A percentile compares a stretch with the other conserved stretches of the same genome.
These are phyloP conservation scores for Fusarium fracticaudum DNA, from an alignment of 2,329 filamentous ascomycete genomes.

Conservation along the genomic window DNA sequence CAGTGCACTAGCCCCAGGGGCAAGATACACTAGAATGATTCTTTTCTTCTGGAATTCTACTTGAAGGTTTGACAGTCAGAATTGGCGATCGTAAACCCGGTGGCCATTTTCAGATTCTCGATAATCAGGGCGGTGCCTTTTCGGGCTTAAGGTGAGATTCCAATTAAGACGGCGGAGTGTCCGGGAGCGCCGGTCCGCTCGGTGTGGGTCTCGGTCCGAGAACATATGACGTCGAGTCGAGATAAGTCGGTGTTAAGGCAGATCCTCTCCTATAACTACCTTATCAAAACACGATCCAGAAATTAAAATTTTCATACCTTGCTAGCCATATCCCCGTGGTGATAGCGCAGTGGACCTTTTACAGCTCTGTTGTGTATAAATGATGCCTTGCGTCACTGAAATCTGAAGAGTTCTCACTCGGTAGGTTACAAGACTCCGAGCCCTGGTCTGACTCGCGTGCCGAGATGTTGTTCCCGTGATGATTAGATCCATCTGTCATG, in stretches of 20 bases:
- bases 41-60: neutral
- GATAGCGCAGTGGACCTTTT: neutral
- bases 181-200: slow-evolving; percentile 25
- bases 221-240: slow-evolving; percentile 21
- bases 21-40: neutral
- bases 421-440: neutral
- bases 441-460: slow-evolving; percentile 5
- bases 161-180: slow-evolving; percentile 13
- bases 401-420: neutral
- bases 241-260: slow-evolving; percentile 17
- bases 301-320: neutral
- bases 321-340: neutral
- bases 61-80: neutral
- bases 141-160: slow-evolving; percentile 23
- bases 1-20: neutral
- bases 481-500: neutral
- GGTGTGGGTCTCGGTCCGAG: slow-evolving; percentile 30
- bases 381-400: slow-evolving; percentile 16
- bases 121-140: slow-evolving; percentile 19
- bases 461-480: neutral
- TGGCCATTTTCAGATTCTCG: neutral
- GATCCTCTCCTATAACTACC: neutral
- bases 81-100: neutral
- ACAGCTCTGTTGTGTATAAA: slow-evolving; percentile 1
- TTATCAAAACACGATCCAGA: neutral